These are phyloP conservation scores for Lipomyces sp. DNA, from an alignment of 805 yeast genomes.

Conservation along the genomic window DNA sequence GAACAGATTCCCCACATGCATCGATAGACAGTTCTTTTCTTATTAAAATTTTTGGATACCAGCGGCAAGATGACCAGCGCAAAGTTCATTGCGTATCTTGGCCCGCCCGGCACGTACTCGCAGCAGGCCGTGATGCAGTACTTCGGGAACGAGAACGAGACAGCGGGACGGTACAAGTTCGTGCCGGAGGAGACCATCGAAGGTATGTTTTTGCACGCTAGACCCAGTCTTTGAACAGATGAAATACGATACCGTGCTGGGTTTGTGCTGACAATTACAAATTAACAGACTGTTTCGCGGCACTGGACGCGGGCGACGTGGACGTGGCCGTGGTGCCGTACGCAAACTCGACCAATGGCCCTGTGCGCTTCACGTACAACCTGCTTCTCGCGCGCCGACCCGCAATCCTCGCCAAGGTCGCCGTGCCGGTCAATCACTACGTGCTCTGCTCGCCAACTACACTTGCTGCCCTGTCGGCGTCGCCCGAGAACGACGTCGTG, in stretches of 20 bases:
- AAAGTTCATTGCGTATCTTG: slow-evolving; percentile 50
- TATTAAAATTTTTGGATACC: no score
- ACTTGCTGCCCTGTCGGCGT: not conserved
- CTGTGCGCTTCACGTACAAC: slow-evolving; percentile 82
- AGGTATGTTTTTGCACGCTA: slow-evolving; percentile 31
- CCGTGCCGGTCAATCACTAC: slow-evolving; percentile 78
- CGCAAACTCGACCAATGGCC: slow-evolving; percentile 94
- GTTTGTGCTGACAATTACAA: slow-evolving; percentile 34
- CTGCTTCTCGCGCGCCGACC: slow-evolving; percentile 58
- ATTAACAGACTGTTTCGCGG: slow-evolving; percentile 61
- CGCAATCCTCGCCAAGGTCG: slow-evolving; percentile 67
- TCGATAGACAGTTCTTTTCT: no score
- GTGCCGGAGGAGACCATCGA: slow-evolving; percentile 32
- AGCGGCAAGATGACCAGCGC: not conserved
- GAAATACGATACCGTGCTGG: slow-evolving; percentile 56
- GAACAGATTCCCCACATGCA: no score
- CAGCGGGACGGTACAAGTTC: slow-evolving; percentile 24
- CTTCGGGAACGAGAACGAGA: slow-evolving; percentile 6
- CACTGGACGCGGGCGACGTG: slow-evolving; percentile 47
- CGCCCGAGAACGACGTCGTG: slow-evolving; percentile 39
- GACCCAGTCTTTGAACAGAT: no score
- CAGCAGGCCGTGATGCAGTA: slow-evolving; percentile 50
- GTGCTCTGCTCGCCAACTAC: slow-evolving; percentile 44
- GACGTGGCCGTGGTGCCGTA: slow-evolving; percentile 80
- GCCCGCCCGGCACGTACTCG: slow-evolving; percentile 91